A percentile compares a stretch with the other conserved stretches of the same genome.
phyloP scores from a whole-genome alignment of 2,329 filamentous ascomycete genomes.

The Scedosporium aurantiacum region DNA sequence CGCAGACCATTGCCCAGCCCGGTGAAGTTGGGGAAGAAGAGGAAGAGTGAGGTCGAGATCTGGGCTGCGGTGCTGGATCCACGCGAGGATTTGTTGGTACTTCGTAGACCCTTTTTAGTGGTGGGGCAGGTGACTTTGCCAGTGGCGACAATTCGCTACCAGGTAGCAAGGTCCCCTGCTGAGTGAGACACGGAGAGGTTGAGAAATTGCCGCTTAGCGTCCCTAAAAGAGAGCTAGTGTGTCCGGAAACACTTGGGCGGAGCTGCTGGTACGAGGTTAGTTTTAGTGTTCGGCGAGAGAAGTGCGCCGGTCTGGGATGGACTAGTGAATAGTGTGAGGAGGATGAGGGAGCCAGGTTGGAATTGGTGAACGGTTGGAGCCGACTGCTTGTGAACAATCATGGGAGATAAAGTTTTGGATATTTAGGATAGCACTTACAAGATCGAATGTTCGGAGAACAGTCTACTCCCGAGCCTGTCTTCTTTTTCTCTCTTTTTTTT shows the following conservation, averaged over 20 bases:
- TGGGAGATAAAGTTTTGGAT: neutral
- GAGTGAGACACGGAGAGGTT: slow-evolving; percentile 5
- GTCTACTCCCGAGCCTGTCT: neutral
- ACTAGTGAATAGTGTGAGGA: neutral
- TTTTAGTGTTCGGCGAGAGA: neutral
- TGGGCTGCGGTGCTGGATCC: slow-evolving; percentile 3
- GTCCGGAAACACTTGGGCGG: slow-evolving; percentile 4
- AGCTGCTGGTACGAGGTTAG: neutral
- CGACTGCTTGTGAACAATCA: neutral
- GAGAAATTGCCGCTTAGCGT: slow-evolving; percentile 2
- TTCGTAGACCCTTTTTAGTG: slow-evolving; percentile 6
- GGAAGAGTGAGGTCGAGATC: slow-evolving; percentile 1
- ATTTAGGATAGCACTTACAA: neutral
- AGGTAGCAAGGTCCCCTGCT: slow-evolving; percentile 4
- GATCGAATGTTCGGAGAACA: neutral
- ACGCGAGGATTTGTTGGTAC: slow-evolving; percentile 4
- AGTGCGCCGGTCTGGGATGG: neutral
- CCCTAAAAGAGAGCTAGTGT: slow-evolving; percentile 5
- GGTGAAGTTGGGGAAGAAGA: neutral
- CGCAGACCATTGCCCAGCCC: slow-evolving; percentile 5
- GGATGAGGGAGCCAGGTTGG: neutral
- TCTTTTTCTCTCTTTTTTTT: neutral
- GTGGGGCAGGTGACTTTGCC: slow-evolving; percentile 7
- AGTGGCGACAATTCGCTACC: slow-evolving; percentile 3
- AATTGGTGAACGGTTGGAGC: neutral